Evolutionary conservation across 371 early-diverging fungal species (phyloP).

Genomic region (Lichtheimia ornata): DNA sequence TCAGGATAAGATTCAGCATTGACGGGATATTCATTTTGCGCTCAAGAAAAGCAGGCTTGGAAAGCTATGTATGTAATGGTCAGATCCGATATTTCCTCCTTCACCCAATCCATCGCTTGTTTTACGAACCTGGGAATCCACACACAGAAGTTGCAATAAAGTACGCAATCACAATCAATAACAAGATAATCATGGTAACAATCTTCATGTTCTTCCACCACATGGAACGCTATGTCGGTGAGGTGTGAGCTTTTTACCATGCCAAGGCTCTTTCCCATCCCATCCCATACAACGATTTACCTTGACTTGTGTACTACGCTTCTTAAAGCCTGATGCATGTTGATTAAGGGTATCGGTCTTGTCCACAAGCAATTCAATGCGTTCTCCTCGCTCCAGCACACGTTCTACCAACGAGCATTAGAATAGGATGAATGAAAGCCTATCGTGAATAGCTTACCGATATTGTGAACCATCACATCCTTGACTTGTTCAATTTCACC

Average conservation of each 20-base stretch:
- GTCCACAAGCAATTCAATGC: conserved; percentile 89
- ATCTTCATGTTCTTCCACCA: conserved; percentile 94
- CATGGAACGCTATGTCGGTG: conserved; percentile 62
- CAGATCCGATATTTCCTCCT: no score
- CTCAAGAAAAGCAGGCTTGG: no score
- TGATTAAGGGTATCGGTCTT: conserved; percentile 89
- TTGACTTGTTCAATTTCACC: conserved; percentile 92
- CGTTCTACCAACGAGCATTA: conserved; percentile 54
- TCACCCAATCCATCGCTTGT: no score
- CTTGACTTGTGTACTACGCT: conserved; percentile 85
- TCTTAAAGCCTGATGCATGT: conserved; percentile 88
- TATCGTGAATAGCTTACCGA: conserved; percentile 50
- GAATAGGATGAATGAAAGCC: neutral
- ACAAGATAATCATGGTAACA: conserved; percentile 69
- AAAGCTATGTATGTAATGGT: no score
- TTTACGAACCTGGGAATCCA: conserved; percentile 70
- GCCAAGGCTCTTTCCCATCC: neutral
- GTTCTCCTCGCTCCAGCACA: conserved; percentile 89
- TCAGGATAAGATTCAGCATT: no score
- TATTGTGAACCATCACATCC: conserved; percentile 94
- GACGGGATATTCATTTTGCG: no score
- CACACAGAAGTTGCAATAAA: conserved; percentile 71
- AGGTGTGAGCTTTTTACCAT: neutral
- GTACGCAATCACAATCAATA: conserved; percentile 66
- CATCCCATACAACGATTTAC: conserved; percentile 24